phyloP scores from a whole-genome alignment of 2,329 filamentous ascomycete genomes.

The Nothopassalora personata region DNA sequence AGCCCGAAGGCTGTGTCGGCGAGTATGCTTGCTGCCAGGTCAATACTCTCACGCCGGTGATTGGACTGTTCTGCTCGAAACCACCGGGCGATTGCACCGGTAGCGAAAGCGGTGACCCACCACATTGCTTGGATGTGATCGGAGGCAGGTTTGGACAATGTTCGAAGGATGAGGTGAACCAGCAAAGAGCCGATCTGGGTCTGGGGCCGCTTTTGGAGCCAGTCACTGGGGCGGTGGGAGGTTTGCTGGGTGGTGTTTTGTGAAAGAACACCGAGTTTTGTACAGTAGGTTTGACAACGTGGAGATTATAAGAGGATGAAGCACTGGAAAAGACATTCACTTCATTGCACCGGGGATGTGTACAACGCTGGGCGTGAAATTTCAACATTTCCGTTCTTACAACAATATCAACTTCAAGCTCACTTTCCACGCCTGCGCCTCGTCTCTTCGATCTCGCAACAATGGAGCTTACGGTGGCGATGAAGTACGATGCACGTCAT shows the following conservation, averaged over 20 bases:
- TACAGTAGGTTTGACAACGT: too few relatives aligned
- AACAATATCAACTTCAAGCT: too few relatives aligned
- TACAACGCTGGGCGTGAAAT: too few relatives aligned
- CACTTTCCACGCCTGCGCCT: too few relatives aligned
- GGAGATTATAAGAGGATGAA: too few relatives aligned
- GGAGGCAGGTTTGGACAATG: not conserved
- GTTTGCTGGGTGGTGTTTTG: not conserved
- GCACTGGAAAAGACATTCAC: too few relatives aligned
- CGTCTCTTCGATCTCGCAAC: too few relatives aligned
- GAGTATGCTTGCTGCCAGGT: slow-evolving; percentile 17
- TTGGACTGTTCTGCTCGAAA: slow-evolving; percentile 18
- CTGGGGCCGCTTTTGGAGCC: not conserved
- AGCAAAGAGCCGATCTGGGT: not conserved
- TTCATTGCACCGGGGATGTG: too few relatives aligned
- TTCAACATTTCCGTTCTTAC: too few relatives aligned
- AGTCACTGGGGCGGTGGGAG: not conserved
- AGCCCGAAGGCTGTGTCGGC: slow-evolving; percentile 10
- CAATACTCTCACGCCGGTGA: slow-evolving; percentile 11
- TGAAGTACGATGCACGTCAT: too few relatives aligned
- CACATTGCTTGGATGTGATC: not conserved
- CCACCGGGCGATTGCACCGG: slow-evolving; percentile 16
- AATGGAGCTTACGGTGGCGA: too few relatives aligned
- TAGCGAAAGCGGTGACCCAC: slow-evolving; percentile 1
- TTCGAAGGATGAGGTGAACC: not conserved
- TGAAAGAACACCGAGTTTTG: not conserved